Base-by-base conservation (phyloP, 768 basidiomycete species). In the Suillus subaureus region DNA sequence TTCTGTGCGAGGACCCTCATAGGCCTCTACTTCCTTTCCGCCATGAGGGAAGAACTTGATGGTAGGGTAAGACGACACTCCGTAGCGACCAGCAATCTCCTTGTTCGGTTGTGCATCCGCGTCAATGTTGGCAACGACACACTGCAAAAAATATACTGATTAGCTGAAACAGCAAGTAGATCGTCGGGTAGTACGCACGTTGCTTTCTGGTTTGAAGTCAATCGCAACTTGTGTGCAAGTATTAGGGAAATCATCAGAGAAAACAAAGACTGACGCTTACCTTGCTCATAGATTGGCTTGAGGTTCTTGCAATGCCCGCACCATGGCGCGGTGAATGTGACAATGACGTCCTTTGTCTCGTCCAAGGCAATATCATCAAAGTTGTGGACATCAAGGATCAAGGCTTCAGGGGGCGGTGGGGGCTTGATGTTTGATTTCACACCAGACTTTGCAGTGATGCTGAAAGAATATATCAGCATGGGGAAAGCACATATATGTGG, bases 221-320 rank as follows among this genome's bases (percentile, higher is more conserved):
- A 79, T 77, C 39, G 95, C 95, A 51, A 96, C 91, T 91, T 63
- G 23, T 56, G 52, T 52, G n/a, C 57, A 40, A 13, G 39, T 45
- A 21, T 35, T 60, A 68, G 62, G 64, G 37, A n/a, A 42, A 35
- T 64, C 28, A n/a, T 43, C 16, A 21, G 35, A 60, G 1, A 58
- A 35, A 37, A n/a, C 54, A 31, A 58, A 12, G 40, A 62, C 42
- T 1, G 42, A 52, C 12, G 31, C 64, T 66, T 51, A 90, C 89
- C 89, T 75, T 92, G 84, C 75, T 96, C 95, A 73, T 92, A 96
- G 39, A 84, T 82, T 23, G 96, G 95, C 78, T 96, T 96, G 77
- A 97, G 76, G 69, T 67, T 84, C 82, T 98, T 98, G 86, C 97
- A 98, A 82, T 99, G 96, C 37, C 95, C 94, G 70, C 96, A 96